Evolutionary conservation across 495 filamentous ascomycete species (phyloP), one percentile per base, ranked within the genome.

Genomic region (Clohesyomyces aquaticus): DNA sequence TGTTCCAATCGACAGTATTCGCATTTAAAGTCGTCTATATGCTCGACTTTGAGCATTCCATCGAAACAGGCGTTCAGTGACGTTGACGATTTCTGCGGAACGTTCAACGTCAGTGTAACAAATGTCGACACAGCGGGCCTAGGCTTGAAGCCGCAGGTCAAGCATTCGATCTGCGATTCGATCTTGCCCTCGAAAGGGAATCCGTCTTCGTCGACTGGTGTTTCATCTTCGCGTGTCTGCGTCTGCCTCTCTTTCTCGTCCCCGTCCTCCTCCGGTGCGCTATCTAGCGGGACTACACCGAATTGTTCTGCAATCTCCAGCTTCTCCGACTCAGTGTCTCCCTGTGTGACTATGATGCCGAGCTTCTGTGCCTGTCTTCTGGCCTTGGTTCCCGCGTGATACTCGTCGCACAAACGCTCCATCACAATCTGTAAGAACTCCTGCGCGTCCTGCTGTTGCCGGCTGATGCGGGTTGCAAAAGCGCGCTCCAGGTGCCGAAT

Each of bases 361-460:
- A 58, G 35, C 49, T 49, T 58, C 57, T 63, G 28, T 2, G 79
- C 77, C 28, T 77, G 71, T 65, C 78, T 76, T 55, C 91, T 79
- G 12, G 90, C 91, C 66, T 87, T 81, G 35, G 81, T 80, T 32
- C 91, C 91, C 11, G 91, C 91, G 73, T 96, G 87, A 69, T 97
- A 93, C 75, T 99, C 94, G 69, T 98, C 93, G 46, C 88, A 90
- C 32, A 99, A 80, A 46, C 93, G 82, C 76, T 99, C 95, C 3
- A 91, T 87, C 19, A 99, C 87, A 49, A 98, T 84, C 75, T 99
- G 94, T 55, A 99, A 70, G 60, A 99, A 95, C 73, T 99, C 94
- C 71, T 99, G 94, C n/a, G 94, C 94, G 77, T 99, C 94, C 75
- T 99, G 95, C 73, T 99, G 95, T 61, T 91, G 87, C 48, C 94